Evolutionary conservation across 2,329 filamentous ascomycete species (phyloP), one percentile per base, ranked within the genome.

Genomic region (Dissoconium aciculare): DNA sequence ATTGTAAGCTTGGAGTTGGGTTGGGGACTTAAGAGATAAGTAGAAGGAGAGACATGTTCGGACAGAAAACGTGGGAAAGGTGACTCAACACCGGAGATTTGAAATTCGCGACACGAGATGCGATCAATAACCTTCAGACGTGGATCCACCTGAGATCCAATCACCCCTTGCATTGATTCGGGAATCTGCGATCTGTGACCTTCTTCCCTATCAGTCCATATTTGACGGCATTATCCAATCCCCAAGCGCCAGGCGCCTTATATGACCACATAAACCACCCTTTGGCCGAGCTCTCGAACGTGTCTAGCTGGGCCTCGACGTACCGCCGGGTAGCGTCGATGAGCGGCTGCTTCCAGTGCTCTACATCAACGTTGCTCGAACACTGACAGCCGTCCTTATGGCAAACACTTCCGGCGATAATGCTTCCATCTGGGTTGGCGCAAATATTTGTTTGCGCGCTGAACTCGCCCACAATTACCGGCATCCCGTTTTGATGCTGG

Each of bases 241-340:
- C 50, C 60, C 60, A 63, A 21, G 53, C 56, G 4, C 52, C 51
- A 9, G 56, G 54, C 4, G 49, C 56, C 29, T 59, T 55, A 17
- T 55, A 59, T 23, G 54, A 55, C 60, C 59, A 64, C 6, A 59
- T 41, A 40, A 63, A 62, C 36, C 57, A 54, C 21, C 59, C 60
- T 2, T 50, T 47, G 0, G 52, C 43, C 15, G 51, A 49, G 5
- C 47, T 33, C 40, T 63, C 58, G 37, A 58, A 63, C 2, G 55
- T 53, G 36, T 62, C 52, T 11, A 64, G 35, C 37, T 63, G 52
- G 2, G 58, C 60, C 40, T 64, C 60, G 21, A 62, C 42, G 36
- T 53, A 62, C 28, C 43, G 44, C 17, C 57, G 40, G 10, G 54
- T 53, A 12, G 57, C 57, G 10, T 51, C 44, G 9, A 55, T 44